Evolutionary conservation across 345 rosid species (phyloP).

Genomic region (Sisymbrium irio): DNA sequence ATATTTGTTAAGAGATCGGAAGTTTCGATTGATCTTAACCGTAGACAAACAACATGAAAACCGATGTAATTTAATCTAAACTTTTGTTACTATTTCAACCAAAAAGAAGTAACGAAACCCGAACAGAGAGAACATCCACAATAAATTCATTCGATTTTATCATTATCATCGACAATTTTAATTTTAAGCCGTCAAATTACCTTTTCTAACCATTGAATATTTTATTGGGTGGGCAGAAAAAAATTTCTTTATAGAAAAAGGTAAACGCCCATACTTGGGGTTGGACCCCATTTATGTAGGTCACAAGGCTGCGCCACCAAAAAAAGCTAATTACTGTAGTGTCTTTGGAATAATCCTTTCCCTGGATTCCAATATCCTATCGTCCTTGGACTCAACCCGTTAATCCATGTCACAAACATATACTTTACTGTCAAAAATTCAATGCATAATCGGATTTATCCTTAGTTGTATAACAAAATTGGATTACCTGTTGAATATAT

Average conservation of each 20-base stretch:
- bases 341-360: constrained; percentile 29
- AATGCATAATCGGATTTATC: no score
- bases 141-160: not conserved
- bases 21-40: no score
- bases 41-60: no score
- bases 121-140: not conserved
- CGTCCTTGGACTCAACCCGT: constrained; percentile 1
- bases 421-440: no score
- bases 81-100: not conserved
- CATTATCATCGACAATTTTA: not conserved
- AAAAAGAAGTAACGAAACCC: not conserved
- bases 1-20: no score
- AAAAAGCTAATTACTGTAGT: constrained; percentile 25
- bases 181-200: not conserved
- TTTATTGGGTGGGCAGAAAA: not conserved
- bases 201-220: not conserved
- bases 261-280: constrained; percentile 25
- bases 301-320: constrained; percentile 39
- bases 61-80: not conserved
- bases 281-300: constrained; percentile 32
- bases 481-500: no score
- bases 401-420: no score
- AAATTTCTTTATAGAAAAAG: constrained; percentile 9
- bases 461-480: no score
- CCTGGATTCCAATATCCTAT: constrained; percentile 32